Base-by-base conservation (phyloP, 2,329 filamentous ascomycete genomes). In the Samsoniella hepiali region DNA sequence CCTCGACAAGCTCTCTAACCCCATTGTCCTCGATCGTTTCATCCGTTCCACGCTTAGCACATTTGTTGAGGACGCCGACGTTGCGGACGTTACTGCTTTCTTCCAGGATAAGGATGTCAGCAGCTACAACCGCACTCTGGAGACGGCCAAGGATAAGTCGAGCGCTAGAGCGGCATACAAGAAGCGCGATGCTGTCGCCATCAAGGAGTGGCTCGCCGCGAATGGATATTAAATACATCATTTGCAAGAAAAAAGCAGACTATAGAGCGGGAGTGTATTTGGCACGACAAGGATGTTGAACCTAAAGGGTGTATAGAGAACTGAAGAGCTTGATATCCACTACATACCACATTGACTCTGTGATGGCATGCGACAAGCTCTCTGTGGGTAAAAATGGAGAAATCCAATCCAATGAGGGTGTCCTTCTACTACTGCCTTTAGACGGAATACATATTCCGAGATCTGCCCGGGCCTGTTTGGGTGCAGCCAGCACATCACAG, bases 21-120 rank as follows among this genome's bases (percentile, higher is more conserved):
- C 92, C 67, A 89, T 97, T 36, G 86, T 97, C 3, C 81, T 97
- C 17, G 94, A 99, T 77, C 88, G 94, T 55, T 97, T 96, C 77
- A 79, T 99, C 69, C 88, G 91, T 69, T 81, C 90, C 68, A 88
- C 88, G 51, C 79, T 99, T 68, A 86, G 86, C 71, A 90, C 91
- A 72, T 98, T 96, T 74, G 86, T 91, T 3, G 88, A 92, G 69
- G 78, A 81, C 15, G 83, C 84, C 66, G 82, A 86, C 17, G 84
- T 91, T 66, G 82, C 87, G 67, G 92, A 97, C 61, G 95, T 99
- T 70, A 82, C 88, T 57, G 75, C 78, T 3, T 99, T 99, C 82
- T 99, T 98, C 81, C 82, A 85, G 69, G 84, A 85, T 70, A 96
- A 94, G 81, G 91, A 98, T 72, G 94, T 90, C 22, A 87, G 87